phyloP scores from a whole-genome alignment of 179 eudicot genomes.

The Beta macrorhiza region DNA sequence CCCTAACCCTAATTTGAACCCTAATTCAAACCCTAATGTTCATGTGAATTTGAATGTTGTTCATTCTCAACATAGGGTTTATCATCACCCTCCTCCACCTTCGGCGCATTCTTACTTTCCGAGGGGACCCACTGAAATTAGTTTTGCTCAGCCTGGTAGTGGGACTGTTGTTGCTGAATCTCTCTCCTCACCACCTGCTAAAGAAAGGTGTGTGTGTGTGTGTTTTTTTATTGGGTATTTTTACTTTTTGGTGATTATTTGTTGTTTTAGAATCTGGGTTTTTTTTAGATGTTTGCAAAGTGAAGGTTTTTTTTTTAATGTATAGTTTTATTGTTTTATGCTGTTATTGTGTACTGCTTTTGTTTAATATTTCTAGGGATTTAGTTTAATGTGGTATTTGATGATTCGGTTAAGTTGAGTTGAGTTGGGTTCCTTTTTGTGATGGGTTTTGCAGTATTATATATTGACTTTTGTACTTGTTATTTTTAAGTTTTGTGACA shows the following conservation, averaged over 20 bases:
- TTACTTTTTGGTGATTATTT: not conserved
- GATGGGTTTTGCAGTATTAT: not conserved
- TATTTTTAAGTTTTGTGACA: not conserved
- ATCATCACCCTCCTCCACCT: constrained; percentile 24
- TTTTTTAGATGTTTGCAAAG: not conserved
- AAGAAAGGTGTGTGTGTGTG: constrained; percentile 35
- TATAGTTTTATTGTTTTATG: not conserved
- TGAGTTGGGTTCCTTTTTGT: not conserved
- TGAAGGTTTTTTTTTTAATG: not conserved
- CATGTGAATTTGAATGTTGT: constrained; percentile 1
- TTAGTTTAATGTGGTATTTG: not conserved
- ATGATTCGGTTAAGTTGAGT: not conserved
- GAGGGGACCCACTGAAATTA: constrained; percentile 40
- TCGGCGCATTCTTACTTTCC: constrained; percentile 19
- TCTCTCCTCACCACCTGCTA: constrained; percentile 27
- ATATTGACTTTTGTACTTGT: not conserved
- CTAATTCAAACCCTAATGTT: constrained; percentile 9
- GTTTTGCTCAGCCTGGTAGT: constrained; percentile 38
- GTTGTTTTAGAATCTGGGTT: not conserved
- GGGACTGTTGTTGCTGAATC: constrained; percentile 21
- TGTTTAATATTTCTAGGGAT: not conserved
- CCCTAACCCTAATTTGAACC: constrained; percentile 36
- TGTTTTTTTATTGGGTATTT: not conserved
- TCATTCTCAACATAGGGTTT: constrained; percentile 17
- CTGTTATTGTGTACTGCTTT: not conserved